A percentile compares a stretch with the other conserved stretches of the same genome.
These are phyloP conservation scores for Aplosporella prunicola DNA, from an alignment of 2,329 filamentous ascomycete species.

Conservation along the genomic window DNA sequence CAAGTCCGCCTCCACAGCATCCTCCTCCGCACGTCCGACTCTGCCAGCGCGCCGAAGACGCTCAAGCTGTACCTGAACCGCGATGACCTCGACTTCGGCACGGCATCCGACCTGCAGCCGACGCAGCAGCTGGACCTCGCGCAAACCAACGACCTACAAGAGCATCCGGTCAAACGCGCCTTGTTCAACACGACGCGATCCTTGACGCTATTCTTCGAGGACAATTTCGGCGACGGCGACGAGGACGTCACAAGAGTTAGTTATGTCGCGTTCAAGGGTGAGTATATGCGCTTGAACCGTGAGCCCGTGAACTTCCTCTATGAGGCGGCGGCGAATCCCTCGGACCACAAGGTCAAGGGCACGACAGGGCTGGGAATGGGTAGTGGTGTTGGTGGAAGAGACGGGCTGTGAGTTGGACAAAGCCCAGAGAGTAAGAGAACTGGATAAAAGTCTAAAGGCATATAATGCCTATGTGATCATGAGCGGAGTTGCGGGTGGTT, in stretches of 20 bases:
- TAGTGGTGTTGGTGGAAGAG: slow-evolving; percentile 16
- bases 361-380: slow-evolving; percentile 30
- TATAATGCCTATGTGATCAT: too few relatives aligned
- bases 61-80: slow-evolving; percentile 83
- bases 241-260: slow-evolving; percentile 62
- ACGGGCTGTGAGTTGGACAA: slow-evolving; percentile 11
- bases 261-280: slow-evolving; percentile 88
- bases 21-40: slow-evolving; percentile 68
- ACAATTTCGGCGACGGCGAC: slow-evolving; percentile 71
- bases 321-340: slow-evolving; percentile 86
- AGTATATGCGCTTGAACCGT: slow-evolving; percentile 78
- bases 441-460: background rate
- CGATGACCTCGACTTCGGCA: slow-evolving; percentile 74
- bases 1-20: slow-evolving; percentile 90
- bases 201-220: slow-evolving; percentile 77
- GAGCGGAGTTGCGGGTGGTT: too few relatives aligned
- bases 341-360: slow-evolving; percentile 58
- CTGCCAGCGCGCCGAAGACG: slow-evolving; percentile 64
- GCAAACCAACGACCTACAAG: slow-evolving; percentile 73
- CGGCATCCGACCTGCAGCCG: slow-evolving; percentile 58
- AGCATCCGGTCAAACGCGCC: slow-evolving; percentile 78
- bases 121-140: slow-evolving; percentile 71
- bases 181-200: slow-evolving; percentile 78
- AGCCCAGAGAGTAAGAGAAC: background rate
- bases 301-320: slow-evolving; percentile 83